Evolutionary conservation across 2,329 filamentous ascomycete genomes (phyloP), one percentile per base, ranked within the genome.

Genomic region (Fusarium pilosicola): DNA sequence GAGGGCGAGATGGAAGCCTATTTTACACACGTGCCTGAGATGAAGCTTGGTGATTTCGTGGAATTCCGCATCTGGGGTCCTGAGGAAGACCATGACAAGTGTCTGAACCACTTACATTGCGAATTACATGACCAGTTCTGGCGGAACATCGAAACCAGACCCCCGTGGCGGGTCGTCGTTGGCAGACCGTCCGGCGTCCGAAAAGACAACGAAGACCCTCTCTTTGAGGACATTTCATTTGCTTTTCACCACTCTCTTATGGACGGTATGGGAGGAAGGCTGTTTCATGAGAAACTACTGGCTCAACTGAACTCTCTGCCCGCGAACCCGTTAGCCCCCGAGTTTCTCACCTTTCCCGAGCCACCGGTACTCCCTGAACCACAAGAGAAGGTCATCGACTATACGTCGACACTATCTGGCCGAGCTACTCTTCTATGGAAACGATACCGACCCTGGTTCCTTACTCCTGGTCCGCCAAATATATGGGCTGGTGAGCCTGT

Each of bases 241-340:
- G 81, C 83, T 10, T 87, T 82, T 39, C 88, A 90, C 68, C 88
- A 90, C 71, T 81, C 84, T 1, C 80, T 90, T 24, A 83, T 83
- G 30, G 89, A 90, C 70, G 89, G 89, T 3, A 80, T 83, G 18
- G 85, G 85, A 70, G 85, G 84, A 1, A 79, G 80, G 34, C 74
- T 83, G 5, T 89, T 91, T 70, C 88, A 90, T 68, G 78, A 82
- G 36, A 79, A 82, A 4, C 78, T 90, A 1, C 81, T 87, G 8
- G 73, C 79, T 6, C 83, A 86, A 8, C 79, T 90, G 6, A 84
- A 83, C 63, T 59, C 65, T 30, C 44, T 68, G 20, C 38, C 46
- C 26, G 24, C 44, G 45, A 66, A 17, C 42, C 54, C 20, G n/a
- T n/a, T n/a, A n/a, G n/a, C n/a, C 30, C 22, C 75, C 62, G 7